Evolutionary conservation across 768 basidiomycete species (phyloP), one percentile per base, ranked within the genome.

Genomic region (Tulasnella sp.): DNA sequence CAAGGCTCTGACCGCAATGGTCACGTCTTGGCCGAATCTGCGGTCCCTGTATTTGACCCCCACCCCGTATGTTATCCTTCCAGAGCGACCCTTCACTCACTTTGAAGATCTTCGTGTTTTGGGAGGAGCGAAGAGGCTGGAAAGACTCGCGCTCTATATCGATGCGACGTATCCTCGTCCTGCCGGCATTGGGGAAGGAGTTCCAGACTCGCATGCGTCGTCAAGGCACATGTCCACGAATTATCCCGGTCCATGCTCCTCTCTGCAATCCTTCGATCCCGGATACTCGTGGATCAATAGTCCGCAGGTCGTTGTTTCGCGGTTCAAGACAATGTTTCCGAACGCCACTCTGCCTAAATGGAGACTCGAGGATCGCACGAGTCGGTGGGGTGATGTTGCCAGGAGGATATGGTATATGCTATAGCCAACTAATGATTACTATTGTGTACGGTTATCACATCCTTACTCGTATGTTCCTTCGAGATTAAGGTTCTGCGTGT

Each of bases 241-340:
- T 2, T 22, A 37, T n/a, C 26, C n/a, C 1, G 29, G 26, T 22
- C n/a, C 3, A n/a, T 22, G 29, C n/a, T 17, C 9, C 1, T 42
- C 64, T 26, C 37, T 72, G 22, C 14, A 16, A 37, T 40, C 16
- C 37, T 72, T 72, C 32, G 72, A 72, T 35, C 72, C 72, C 11
- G 72, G 72, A 16, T 32, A 42, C 7, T 72, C 72, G 19, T 72
- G 72, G 72, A 72, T 72, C 42, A 72, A 44, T 52, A 19, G 67
- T 37, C 26, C 32, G 5, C 39, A 32, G n/a, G 22, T 70, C 41
- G 72, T 40, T 19, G 64, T 42, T 16, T 26, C 40, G 16, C 19
- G n/a, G n/a, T 35, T 72, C 42, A 35, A 35, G 32, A 17, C 14
- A 29, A n/a, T 42, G 17, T 72, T 67, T 67, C 64, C 64, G 32